These are phyloP conservation scores for Przewalskia tangutica DNA, from an alignment of 257 asterid species.

Conservation along the genomic window DNA sequence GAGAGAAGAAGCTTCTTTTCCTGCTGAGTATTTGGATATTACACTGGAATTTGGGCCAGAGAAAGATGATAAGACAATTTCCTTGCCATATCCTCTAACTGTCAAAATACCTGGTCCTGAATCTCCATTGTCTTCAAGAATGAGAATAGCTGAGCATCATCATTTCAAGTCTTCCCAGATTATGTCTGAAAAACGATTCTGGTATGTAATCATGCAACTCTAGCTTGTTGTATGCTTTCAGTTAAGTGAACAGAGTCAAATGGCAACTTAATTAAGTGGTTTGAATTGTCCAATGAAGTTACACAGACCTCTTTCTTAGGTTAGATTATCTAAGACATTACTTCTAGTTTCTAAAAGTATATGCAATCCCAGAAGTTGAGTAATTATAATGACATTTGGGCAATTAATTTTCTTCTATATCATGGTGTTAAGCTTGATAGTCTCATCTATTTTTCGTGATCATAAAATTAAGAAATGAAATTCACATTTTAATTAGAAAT, in stretches of 20 bases:
- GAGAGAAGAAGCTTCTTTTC: slow-evolving; percentile 28
- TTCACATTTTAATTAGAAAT: not conserved
- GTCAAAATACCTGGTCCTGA: slow-evolving; percentile 49
- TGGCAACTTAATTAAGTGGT: not conserved
- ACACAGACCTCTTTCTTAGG: not conserved
- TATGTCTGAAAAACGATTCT: slow-evolving; percentile 42
- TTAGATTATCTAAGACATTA: not conserved
- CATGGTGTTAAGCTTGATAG: not conserved
- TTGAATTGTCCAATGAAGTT: not conserved
- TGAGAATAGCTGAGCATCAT: slow-evolving; percentile 18
- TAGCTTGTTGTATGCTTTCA: not conserved
- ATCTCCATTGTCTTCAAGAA: slow-evolving; percentile 24
- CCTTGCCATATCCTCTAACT: slow-evolving; percentile 42
- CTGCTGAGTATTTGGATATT: slow-evolving; percentile 54
- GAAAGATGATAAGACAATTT: slow-evolving; percentile 14
- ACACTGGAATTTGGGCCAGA: slow-evolving; percentile 43
- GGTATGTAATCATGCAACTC: slow-evolving; percentile 31
- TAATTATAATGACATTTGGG: not conserved
- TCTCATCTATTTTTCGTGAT: not conserved
- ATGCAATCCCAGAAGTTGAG: not conserved
- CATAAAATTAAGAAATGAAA: not conserved
- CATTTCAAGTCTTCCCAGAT: slow-evolving; percentile 37
- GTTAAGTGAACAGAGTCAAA: not conserved
- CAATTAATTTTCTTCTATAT: not conserved
- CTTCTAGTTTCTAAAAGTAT: not conserved